Percentiles rank a stretch among this genome's conserved stretches.
phyloP scores from a whole-genome alignment of 164 flowering plant genomes.

The Vitis rupestris region DNA sequence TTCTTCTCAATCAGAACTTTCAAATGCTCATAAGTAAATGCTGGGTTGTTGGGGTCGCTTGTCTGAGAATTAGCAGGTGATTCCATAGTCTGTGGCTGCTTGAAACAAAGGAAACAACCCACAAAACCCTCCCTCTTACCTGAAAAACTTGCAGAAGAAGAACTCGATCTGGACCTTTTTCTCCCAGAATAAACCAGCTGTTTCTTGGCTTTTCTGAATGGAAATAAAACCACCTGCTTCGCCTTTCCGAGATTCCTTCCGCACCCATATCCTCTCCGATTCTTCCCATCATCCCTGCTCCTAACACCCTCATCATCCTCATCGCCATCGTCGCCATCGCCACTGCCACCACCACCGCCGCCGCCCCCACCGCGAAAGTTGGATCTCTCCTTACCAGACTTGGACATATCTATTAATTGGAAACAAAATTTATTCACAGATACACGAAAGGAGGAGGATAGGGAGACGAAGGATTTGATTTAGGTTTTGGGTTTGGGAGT shows the following conservation, averaged over 20 bases:
- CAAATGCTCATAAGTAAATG: conserved; percentile 36
- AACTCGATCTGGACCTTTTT: neutral
- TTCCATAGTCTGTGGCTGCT: conserved; percentile 17
- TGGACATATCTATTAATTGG: conserved; percentile 11
- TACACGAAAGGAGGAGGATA: no score
- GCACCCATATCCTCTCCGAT: conserved; percentile 9
- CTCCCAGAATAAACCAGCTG: neutral
- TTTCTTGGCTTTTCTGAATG: conserved; percentile 18
- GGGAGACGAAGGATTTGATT: no score
- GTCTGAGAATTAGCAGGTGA: conserved; percentile 23
- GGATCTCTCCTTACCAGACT: conserved; percentile 16
- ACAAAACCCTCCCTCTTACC: neutral
- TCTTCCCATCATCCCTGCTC: neutral
- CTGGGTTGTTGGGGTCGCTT: conserved; percentile 50
- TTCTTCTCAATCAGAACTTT: conserved; percentile 57
- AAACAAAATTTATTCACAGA: neutral
- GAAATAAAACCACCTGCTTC: conserved; percentile 16
- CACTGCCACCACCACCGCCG: neutral
- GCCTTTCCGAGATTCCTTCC: conserved; percentile 18
- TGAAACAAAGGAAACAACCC: conserved; percentile 28
- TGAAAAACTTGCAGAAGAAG: conserved; percentile 5
- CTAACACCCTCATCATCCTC: neutral
- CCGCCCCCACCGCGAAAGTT: conserved; percentile 4
- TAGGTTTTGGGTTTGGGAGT: no score
- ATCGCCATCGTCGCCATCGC: conserved; percentile 4